A percentile compares a stretch with the other conserved stretches of the same genome.
phyloP scores from a whole-genome alignment of 2,329 filamentous ascomycete species.

The Alternaria gaisen region DNA sequence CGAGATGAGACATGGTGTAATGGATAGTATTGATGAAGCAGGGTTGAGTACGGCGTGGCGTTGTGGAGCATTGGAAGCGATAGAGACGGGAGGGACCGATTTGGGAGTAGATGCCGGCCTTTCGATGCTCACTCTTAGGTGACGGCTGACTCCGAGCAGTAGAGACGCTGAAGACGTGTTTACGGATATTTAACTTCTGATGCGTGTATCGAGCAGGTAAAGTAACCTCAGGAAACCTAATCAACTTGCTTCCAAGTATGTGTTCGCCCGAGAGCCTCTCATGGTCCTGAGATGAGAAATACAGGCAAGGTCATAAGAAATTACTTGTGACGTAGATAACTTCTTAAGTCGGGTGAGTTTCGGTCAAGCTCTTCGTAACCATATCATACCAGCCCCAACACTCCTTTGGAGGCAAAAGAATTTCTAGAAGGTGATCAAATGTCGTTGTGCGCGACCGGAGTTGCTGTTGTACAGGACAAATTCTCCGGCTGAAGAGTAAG shows the following conservation, averaged over 20 bases:
- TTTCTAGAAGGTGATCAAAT: neutral
- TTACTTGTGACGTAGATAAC: neutral
- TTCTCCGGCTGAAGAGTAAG: neutral
- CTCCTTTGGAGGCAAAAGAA: neutral
- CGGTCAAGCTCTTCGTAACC: neutral
- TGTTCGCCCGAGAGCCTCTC: neutral
- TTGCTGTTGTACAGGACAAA: neutral
- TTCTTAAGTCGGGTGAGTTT: neutral
- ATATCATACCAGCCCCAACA: neutral
- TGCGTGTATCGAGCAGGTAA: neutral
- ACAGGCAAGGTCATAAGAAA: neutral
- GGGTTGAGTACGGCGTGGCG: neutral
- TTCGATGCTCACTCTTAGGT: neutral
- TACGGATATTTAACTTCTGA: neutral
- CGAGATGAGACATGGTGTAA: neutral
- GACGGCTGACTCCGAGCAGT: neutral
- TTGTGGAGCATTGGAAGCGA: neutral
- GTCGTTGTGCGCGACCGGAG: neutral
- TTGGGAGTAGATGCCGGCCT: neutral
- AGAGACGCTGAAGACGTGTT: neutral
- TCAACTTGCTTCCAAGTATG: neutral
- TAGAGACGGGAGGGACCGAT: neutral
- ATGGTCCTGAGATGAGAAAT: neutral
- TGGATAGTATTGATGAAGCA: neutral
- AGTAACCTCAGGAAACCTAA: neutral